Percentiles rank a stretch among this genome's conserved stretches.
Conservation (phyloP, 2,329 filamentous ascomycete genomes). For the Septoria linicola region DNA sequence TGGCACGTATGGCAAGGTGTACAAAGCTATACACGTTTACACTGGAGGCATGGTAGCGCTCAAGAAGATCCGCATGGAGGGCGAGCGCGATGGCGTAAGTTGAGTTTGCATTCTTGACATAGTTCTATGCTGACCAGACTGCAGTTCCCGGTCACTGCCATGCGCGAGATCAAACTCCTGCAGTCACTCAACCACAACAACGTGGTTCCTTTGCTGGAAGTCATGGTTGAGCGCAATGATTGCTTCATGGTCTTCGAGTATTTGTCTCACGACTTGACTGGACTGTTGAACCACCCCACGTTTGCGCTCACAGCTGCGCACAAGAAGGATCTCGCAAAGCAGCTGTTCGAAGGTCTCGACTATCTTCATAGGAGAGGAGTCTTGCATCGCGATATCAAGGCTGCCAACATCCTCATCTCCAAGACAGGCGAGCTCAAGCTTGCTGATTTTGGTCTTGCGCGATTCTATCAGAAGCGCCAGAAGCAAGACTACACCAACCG, state of each 20-base stretch:
- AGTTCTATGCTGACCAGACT: slow-evolving; percentile 30
- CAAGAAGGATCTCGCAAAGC: slow-evolving; percentile 88
- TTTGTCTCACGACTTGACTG: slow-evolving; percentile 91
- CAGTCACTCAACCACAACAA: slow-evolving; percentile 81
- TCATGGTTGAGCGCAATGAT: slow-evolving; percentile 98
- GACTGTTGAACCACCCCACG: slow-evolving; percentile 87
- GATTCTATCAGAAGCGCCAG: slow-evolving; percentile 90
- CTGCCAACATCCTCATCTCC: slow-evolving; percentile 93
- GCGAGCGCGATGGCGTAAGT: slow-evolving; percentile 73
- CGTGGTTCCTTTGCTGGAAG: slow-evolving; percentile 79
- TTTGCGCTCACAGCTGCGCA: slow-evolving; percentile 82
- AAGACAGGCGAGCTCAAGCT: slow-evolving; percentile 85
- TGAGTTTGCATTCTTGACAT: background rate
- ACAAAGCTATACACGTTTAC: slow-evolving; percentile 91
- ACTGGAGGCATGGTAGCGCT: slow-evolving; percentile 79
- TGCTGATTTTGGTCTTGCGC: slow-evolving; percentile 91
- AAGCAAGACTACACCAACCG: slow-evolving; percentile 97
- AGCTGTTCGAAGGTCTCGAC: slow-evolving; percentile 89
- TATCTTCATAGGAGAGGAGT: slow-evolving; percentile 94
- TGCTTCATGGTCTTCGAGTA: slow-evolving; percentile 99
- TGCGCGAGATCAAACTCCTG: slow-evolving; percentile 87
- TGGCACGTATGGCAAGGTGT: slow-evolving; percentile 93
- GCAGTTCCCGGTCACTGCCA: slow-evolving; percentile 79
- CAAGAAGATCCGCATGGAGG: slow-evolving; percentile 92
- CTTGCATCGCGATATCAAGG: slow-evolving; percentile 95